These are phyloP conservation scores for Penicillium sp. DNA, from an alignment of 2,329 filamentous ascomycete species.

Conservation along the genomic window DNA sequence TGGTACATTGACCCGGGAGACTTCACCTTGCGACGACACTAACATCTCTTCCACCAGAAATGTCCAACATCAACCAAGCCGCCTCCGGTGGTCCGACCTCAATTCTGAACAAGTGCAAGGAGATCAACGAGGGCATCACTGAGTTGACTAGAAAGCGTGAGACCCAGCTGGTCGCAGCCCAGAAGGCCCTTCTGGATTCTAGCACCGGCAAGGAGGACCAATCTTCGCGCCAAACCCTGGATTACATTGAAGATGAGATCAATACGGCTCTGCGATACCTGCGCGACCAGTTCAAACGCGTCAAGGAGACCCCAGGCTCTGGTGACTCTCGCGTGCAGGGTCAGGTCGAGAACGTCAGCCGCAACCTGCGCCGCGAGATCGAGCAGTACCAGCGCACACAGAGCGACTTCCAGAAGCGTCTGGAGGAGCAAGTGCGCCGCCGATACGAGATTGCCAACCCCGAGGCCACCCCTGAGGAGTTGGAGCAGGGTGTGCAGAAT, in stretches of 20 bases:
- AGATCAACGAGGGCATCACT: slow-evolving; percentile 73
- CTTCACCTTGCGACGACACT: slow-evolving; percentile 8
- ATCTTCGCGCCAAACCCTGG: slow-evolving; percentile 65
- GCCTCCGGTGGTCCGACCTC: slow-evolving; percentile 60
- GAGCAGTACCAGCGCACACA: slow-evolving; percentile 78
- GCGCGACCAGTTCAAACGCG: slow-evolving; percentile 70
- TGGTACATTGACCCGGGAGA: slow-evolving; percentile 27
- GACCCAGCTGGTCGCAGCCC: slow-evolving; percentile 51
- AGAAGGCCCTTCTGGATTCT: slow-evolving; percentile 71
- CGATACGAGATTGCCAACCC: slow-evolving; percentile 88
- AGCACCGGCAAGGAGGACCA: slow-evolving; percentile 66
- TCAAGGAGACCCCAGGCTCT: slow-evolving; percentile 79
- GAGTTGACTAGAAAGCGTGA: slow-evolving; percentile 62
- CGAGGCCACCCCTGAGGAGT: slow-evolving; percentile 72
- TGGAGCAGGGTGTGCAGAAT: slow-evolving; percentile 72
- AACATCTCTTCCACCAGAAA: slow-evolving; percentile 34
- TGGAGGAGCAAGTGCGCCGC: slow-evolving; percentile 77
- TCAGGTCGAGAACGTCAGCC: slow-evolving; percentile 77
- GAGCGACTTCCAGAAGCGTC: slow-evolving; percentile 71
- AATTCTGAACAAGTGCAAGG: slow-evolving; percentile 78
- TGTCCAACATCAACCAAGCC: slow-evolving; percentile 34
- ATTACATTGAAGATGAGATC: slow-evolving; percentile 70
- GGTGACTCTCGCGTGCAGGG: slow-evolving; percentile 68
- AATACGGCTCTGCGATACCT: slow-evolving; percentile 79
- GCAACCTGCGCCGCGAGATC: slow-evolving; percentile 75